Base-by-base conservation (phyloP, 331 rosid species). In the Quercus phellos region DNA sequence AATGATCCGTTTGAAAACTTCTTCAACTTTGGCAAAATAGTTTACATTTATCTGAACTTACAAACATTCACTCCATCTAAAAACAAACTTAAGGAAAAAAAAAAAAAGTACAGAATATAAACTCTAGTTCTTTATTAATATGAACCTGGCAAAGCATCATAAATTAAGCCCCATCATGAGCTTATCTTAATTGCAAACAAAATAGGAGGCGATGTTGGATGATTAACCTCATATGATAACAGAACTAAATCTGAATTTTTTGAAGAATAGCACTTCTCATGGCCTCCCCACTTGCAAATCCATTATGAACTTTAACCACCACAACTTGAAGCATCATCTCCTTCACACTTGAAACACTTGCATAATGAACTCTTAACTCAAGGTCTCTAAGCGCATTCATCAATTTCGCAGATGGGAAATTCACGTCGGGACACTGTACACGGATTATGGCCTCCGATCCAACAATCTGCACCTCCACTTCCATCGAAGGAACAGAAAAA, bases 271-370 rank as follows among this genome's bases (percentile, higher is more conserved):
- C 89, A 7, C 22, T 59, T 82, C 76, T 80, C 74, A 89, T 74
- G 18, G 84, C 83, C 34, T 83, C 87, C 56, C 85, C 88, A 53
- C 50, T 87, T 68, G 70, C 73, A 76, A 80, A 81, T 2, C 76
- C 82, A 19, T 60, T 68, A 21, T 88, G 89, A 79, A 85, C 60
- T 78, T 84, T 80, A 2, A 83, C 92, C 13, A 91, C 87, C 10
- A 88, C 84, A 61, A 86, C 91, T 80, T 89, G 97, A 29, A 91
- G 85, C 84, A 91, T 75, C 30, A 85, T 4, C 6, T 85, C 91
- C 30, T 86, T 88, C 60, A 89, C 86, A 51, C 72, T 88, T 26
- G 97, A 83, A 9, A 89, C 71, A 63, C 90, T 85, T 43, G 89
- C 92, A 29, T 88, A 90, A 21, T 81, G 80, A 50, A 89, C 70